Percentiles rank a stretch among this genome's conserved stretches.
These are phyloP conservation scores for Fusarium sp. DNA, from an alignment of 2,329 filamentous ascomycete genomes.

Conservation along the genomic window DNA sequence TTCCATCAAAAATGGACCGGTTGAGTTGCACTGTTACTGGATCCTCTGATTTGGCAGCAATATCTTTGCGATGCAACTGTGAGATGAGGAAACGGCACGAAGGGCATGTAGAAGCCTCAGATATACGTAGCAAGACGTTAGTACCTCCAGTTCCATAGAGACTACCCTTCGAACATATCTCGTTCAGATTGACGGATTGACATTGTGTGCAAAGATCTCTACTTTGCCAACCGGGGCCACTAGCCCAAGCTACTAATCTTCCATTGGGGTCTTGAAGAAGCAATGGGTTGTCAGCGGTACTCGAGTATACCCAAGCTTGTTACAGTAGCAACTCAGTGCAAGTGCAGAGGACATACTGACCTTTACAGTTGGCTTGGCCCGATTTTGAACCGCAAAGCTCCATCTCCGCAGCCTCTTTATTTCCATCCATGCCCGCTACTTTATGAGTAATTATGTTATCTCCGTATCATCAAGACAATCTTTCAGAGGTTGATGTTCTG, in stretches of 20 bases:
- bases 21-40: neutral
- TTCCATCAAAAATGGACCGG: too few species aligned
- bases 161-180: neutral
- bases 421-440: neutral
- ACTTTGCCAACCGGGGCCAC: neutral
- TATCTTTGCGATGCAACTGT: neutral
- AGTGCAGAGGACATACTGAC: neutral
- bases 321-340: neutral
- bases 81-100: neutral
- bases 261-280: neutral
- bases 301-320: neutral
- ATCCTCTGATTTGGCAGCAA: neutral
- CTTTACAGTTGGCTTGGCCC: neutral
- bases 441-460: too few species aligned
- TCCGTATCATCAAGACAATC: neutral
- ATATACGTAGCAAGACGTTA: neutral
- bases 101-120: neutral
- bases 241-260: neutral
- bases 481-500: neutral
- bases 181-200: neutral
- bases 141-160: neutral
- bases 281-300: neutral
- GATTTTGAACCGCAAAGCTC: neutral
- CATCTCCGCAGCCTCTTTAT: neutral
- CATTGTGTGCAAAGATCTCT: neutral